Evolutionary conservation across 257 asterid species (phyloP).

Genomic region (Forsythia suspensa): DNA sequence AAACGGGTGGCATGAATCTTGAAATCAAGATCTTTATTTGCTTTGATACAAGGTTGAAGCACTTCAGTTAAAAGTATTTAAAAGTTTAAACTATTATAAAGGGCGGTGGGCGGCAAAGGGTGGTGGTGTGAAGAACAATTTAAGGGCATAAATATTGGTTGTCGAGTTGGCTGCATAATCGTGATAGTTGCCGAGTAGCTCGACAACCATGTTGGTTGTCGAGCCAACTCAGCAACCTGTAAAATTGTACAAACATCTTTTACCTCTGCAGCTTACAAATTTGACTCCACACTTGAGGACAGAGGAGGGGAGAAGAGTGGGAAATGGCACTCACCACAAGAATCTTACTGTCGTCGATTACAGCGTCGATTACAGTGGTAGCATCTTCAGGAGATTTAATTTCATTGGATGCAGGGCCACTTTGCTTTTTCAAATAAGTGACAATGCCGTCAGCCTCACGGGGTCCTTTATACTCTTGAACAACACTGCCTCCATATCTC

Average conservation of each 20-base stretch:
- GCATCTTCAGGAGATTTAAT: slow-evolving; percentile 68
- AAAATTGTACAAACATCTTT: slow-evolving; percentile 1
- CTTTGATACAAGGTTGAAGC: too few relatives aligned
- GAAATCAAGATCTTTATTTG: too few relatives aligned
- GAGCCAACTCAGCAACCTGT: too few relatives aligned
- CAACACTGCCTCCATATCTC: slow-evolving; percentile 73
- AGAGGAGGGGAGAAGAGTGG: slow-evolving; percentile 8
- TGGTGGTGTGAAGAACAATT: too few relatives aligned
- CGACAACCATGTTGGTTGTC: too few relatives aligned
- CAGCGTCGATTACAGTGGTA: slow-evolving; percentile 44
- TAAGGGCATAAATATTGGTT: too few relatives aligned
- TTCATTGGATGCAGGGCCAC: slow-evolving; percentile 82
- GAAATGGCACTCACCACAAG: slow-evolving; percentile 55
- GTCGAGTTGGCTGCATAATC: too few relatives aligned
- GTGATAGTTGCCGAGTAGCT: too few relatives aligned
- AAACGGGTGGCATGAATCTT: too few relatives aligned
- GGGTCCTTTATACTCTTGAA: slow-evolving; percentile 91
- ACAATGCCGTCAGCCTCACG: slow-evolving; percentile 89
- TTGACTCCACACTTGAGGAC: background rate
- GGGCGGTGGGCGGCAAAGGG: too few relatives aligned
- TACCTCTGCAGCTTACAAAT: slow-evolving; percentile 7
- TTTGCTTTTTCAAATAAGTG: slow-evolving; percentile 63
- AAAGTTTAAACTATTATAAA: too few relatives aligned
- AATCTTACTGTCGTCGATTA: slow-evolving; percentile 60
- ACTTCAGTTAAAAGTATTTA: too few relatives aligned